Percentiles rank a stretch among this genome's conserved stretches.
Evolutionary conservation across 2,329 filamentous ascomycete genomes (phyloP).

Genomic region (Triangularia verruculosa): DNA sequence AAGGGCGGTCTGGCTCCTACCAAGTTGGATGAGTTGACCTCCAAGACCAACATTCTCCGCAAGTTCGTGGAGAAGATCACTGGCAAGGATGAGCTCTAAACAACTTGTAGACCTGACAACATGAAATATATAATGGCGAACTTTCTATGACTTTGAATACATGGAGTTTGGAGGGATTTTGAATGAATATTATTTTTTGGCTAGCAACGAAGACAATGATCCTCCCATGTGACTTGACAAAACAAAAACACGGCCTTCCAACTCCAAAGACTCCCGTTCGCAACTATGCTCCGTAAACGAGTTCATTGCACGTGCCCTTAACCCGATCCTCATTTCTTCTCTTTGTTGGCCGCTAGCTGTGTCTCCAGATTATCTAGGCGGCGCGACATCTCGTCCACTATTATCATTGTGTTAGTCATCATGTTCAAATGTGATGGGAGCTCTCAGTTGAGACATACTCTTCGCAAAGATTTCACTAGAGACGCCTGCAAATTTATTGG

Average conservation of each 20-base stretch:
- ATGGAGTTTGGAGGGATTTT: neutral
- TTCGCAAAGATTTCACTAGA: conserved; percentile 87
- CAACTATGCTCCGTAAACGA: neutral
- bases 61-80: conserved; percentile 66
- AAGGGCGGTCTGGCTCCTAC: conserved; percentile 82
- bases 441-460: conserved; percentile 54
- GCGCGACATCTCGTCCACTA: conserved; percentile 93
- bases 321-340: conserved; percentile 28
- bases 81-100: conserved; percentile 59
- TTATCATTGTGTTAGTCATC: conserved; percentile 2
- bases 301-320: too few species aligned
- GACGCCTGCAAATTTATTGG: conserved; percentile 79
- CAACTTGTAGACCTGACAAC: neutral
- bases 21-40: conserved; percentile 85
- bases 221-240: neutral
- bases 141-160: neutral
- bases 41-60: conserved; percentile 82
- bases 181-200: neutral
- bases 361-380: conserved; percentile 80
- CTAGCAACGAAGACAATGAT: neutral
- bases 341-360: conserved; percentile 59
- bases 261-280: conserved; percentile 13
- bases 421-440: neutral
- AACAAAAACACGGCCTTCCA: neutral
- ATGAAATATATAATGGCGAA: neutral